Base-by-base conservation (phyloP, 1,139 yeast genomes). In the Taphrina confusa region DNA sequence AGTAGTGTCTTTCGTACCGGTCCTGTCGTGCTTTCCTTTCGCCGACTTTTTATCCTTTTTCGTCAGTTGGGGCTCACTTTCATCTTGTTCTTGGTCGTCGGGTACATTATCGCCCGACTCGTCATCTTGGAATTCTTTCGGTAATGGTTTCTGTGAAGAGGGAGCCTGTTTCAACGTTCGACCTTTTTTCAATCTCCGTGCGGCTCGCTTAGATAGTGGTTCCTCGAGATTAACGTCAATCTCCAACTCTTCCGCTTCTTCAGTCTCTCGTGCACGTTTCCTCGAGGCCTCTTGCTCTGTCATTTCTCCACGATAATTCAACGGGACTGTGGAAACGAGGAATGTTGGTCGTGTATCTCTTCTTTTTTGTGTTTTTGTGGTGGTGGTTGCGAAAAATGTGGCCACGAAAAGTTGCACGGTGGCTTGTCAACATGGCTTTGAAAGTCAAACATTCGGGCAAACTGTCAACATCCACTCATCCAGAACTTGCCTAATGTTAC, bases 151-250 rank as follows among this genome's bases (percentile, higher is more conserved):
- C 27, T 42, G 51, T 18, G 58, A 45, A 18, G 51, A 42, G 5
- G 58, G 58, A 18, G 58, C 58, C 22, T 54, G 58, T 18, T 45
- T 46, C 28, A 54, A 20, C 9, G 51, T 28, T 11, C 51, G 37
- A 25, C 58, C 76, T 70, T 86, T 86, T 73, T 94, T 91, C 67
- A 87, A 75, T 67, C 85, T 76, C 75, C 98, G 87, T 68, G 85
- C 85, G 73, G 92, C 96, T 71, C 92, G 92, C 27, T 88, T 90
- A 16, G 97, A 90, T 57, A 91, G 76, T 3, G 89, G 84, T 47
- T 83, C 87, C 28, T 79, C 76, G 61, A 92, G 76, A 69, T 90
- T 92, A 65, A 92, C 88, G 69, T 86, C 95, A 49, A 92, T 78
- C 70, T 89, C 95, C 11, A 68, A 45, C 20, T 69, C 70, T 28